These are phyloP conservation scores for Reutealis trisperma DNA, from an alignment of 345 rosid genomes.

Conservation along the genomic window DNA sequence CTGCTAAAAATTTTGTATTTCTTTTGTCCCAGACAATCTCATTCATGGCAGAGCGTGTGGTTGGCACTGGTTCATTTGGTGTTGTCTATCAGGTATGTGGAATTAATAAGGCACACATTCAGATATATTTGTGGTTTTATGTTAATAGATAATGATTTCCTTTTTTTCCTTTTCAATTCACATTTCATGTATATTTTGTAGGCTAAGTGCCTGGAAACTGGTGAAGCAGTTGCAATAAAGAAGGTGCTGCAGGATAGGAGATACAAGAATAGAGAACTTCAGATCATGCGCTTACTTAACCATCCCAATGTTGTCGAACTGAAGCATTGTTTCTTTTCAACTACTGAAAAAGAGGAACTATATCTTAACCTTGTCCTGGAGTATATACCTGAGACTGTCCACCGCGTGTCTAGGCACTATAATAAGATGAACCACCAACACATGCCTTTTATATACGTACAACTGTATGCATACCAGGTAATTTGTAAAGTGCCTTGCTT, in stretches of 20 bases:
- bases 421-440: slow-evolving; percentile 54
- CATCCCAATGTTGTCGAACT: slow-evolving; percentile 85
- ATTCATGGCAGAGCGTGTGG: slow-evolving; percentile 80
- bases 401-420: slow-evolving; percentile 78
- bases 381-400: slow-evolving; percentile 86
- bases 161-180: background rate
- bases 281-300: slow-evolving; percentile 81
- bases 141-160: background rate
- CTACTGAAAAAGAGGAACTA: slow-evolving; percentile 84
- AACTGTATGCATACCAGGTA: slow-evolving; percentile 77
- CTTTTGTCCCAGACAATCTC: slow-evolving; percentile 59
- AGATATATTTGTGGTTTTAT: background rate
- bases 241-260: slow-evolving; percentile 94
- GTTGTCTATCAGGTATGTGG: slow-evolving; percentile 78
- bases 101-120: background rate
- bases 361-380: slow-evolving; percentile 96
- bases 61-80: slow-evolving; percentile 92
- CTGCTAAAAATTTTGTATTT: background rate
- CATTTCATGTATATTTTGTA: slow-evolving; percentile 25
- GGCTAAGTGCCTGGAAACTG: slow-evolving; percentile 88
- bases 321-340: slow-evolving; percentile 90
- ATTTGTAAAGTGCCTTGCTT: slow-evolving; percentile 12
- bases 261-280: slow-evolving; percentile 98
- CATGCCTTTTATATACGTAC: slow-evolving; percentile 74
- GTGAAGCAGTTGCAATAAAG: slow-evolving; percentile 87